Conservation (phyloP, 805 yeast species). For the Cyberlindnera maclurae region DNA sequence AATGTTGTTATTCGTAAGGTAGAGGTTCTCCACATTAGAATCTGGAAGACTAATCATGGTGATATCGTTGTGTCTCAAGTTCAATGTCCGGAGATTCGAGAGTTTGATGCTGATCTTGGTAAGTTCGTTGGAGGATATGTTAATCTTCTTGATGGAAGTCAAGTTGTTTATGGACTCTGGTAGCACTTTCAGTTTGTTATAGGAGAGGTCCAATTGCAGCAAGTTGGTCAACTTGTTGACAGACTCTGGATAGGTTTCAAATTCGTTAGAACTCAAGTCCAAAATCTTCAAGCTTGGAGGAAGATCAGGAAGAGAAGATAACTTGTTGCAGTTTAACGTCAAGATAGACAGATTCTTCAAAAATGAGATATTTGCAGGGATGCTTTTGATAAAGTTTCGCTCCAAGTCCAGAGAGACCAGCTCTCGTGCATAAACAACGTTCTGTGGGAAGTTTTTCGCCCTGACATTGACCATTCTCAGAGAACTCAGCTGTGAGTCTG, state of each 20-base stretch:
- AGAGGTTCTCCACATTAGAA: conserved; percentile 55
- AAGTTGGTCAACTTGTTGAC: conserved; percentile 54
- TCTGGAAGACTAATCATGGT: conserved; percentile 39
- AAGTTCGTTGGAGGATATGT: conserved; percentile 67
- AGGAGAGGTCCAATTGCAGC: conserved; percentile 69
- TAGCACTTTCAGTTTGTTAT: conserved; percentile 57
- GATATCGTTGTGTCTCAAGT: conserved; percentile 64
- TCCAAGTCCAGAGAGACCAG: conserved; percentile 66
- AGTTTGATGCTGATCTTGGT: conserved; percentile 34
- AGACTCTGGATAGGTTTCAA: conserved; percentile 56
- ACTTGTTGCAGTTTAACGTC: conserved; percentile 69
- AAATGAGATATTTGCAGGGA: conserved; percentile 51
- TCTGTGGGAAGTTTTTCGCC: conserved; percentile 65
- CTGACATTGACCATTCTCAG: conserved; percentile 68
- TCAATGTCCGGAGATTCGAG: conserved; percentile 57
- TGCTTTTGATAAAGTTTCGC: conserved; percentile 62
- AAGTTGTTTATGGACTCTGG: conserved; percentile 59
- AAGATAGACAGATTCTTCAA: conserved; percentile 49
- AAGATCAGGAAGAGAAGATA: conserved; percentile 52
- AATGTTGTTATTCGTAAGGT: conserved; percentile 69
- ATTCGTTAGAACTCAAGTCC: conserved; percentile 75
- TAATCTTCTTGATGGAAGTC: conserved; percentile 56
- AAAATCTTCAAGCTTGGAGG: conserved; percentile 48
- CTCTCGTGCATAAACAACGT: conserved; percentile 61
- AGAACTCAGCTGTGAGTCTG: conserved; percentile 62